These are phyloP conservation scores for Andrographis paniculata DNA, from an alignment of 305 asterid species.

Conservation along the genomic window DNA sequence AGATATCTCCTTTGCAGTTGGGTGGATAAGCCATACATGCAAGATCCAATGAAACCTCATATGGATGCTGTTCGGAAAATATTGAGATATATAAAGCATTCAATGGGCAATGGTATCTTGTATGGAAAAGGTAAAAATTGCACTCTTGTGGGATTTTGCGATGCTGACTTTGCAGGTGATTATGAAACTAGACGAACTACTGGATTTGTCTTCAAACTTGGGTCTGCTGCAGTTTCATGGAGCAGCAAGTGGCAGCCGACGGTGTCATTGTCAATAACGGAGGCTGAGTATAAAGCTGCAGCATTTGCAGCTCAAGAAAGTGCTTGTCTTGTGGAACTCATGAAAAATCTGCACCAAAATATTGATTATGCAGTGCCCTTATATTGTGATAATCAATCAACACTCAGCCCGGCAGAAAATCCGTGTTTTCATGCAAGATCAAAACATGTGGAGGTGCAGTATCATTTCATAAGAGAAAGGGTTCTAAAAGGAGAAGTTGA, in stretches of 20 bases:
- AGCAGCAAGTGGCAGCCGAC: constrained; percentile 1
- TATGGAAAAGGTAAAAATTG: background rate
- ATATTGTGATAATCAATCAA: constrained; percentile 3
- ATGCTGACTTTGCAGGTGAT: background rate
- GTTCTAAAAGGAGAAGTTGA: background rate
- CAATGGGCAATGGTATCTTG: background rate
- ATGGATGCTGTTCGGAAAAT: background rate
- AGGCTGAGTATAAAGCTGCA: background rate
- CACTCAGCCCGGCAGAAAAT: background rate
- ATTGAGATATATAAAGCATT: background rate
- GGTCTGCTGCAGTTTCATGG: background rate
- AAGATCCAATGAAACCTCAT: constrained; percentile 1
- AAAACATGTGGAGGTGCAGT: background rate
- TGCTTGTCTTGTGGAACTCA: too few relatives aligned
- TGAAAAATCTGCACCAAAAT: background rate
- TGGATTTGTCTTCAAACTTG: background rate
- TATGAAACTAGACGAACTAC: background rate
- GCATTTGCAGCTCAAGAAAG: background rate
- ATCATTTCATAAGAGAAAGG: background rate
- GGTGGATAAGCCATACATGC: constrained; percentile 4
- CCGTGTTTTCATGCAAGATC: background rate
- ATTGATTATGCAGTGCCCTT: background rate
- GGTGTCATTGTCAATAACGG: background rate
- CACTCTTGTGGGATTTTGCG: background rate
- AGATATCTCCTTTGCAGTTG: background rate